Conservation (phyloP, 768 basidiomycete species). For the Mycena crocata region DNA sequence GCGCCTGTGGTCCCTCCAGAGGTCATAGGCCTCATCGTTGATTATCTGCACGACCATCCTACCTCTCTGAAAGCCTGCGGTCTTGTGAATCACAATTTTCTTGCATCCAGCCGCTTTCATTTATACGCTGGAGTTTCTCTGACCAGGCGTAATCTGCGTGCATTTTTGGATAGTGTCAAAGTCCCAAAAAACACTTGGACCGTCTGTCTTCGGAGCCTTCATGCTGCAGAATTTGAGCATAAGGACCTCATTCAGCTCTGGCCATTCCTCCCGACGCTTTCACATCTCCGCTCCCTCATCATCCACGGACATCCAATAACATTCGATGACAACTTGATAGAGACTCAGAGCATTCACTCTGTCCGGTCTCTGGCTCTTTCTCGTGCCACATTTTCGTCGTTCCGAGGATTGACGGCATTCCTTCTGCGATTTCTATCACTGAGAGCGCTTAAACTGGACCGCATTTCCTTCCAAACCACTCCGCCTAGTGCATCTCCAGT, state of each 20-base stretch:
- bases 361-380: background rate
- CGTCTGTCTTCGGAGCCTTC: conserved; percentile 8
- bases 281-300: background rate
- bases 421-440: conserved; percentile 6
- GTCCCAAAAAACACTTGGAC: conserved; percentile 3
- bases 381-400: background rate
- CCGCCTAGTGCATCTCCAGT: background rate
- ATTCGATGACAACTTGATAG: background rate
- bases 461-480: background rate
- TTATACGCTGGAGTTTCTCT: conserved; percentile 10
- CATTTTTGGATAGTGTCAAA: background rate
- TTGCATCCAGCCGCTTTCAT: conserved; percentile 16
- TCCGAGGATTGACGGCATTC: background rate
- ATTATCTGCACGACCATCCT: conserved; percentile 8
- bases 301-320: background rate
- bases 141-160: background rate
- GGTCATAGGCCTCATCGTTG: conserved; percentile 17
- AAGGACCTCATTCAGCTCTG: background rate
- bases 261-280: conserved; percentile 1
- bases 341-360: background rate
- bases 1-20: conserved; percentile 11
- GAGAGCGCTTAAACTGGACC: background rate
- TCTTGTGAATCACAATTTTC: conserved; percentile 17
- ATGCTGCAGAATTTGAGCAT: background rate
- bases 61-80: conserved; percentile 9